Evolutionary conservation across 2,329 filamentous ascomycete species (phyloP).

Genomic region (Aureobasidium melanogenum): DNA sequence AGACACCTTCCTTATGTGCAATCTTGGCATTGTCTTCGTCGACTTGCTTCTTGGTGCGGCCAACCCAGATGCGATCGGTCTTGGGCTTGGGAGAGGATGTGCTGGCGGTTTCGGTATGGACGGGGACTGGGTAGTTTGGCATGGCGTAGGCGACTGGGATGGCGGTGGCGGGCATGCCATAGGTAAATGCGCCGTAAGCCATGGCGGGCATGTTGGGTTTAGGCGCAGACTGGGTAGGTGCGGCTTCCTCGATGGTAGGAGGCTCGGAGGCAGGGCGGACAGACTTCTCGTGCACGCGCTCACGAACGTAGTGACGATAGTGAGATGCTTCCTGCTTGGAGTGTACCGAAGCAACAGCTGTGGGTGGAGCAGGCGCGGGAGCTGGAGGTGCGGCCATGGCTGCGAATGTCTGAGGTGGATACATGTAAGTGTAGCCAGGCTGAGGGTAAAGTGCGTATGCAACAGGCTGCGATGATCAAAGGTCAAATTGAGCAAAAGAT

Average conservation of each 20-base stretch:
- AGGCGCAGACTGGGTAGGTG: neutral
- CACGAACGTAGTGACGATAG: neutral
- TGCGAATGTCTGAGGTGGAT: neutral
- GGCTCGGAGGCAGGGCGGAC: neutral
- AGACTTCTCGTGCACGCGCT: neutral
- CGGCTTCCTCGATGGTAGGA: neutral
- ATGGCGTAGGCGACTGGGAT: constrained; percentile 6
- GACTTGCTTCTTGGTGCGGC: constrained; percentile 29
- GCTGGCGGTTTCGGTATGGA: constrained; percentile 12
- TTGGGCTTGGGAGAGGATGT: neutral
- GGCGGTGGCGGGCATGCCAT: neutral
- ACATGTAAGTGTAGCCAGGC: constrained; percentile 5
- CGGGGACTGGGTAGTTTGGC: constrained; percentile 8
- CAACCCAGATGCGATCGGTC: constrained; percentile 22
- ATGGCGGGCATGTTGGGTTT: neutral
- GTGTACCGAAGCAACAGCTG: neutral
- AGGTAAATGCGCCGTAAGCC: neutral
- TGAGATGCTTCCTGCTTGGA: neutral
- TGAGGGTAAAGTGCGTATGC: constrained; percentile 5
- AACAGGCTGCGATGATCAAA: constrained; percentile 2
- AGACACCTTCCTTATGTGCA: constrained; percentile 25
- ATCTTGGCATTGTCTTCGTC: constrained; percentile 31
- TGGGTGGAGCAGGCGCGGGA: neutral
- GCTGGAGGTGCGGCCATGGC: neutral
- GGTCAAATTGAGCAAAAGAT: neutral